Evolutionary conservation across 108 stramenopile genomes (phyloP), one percentile per base, ranked within the genome.

Genomic region (Hondaea fermentalgiana): DNA sequence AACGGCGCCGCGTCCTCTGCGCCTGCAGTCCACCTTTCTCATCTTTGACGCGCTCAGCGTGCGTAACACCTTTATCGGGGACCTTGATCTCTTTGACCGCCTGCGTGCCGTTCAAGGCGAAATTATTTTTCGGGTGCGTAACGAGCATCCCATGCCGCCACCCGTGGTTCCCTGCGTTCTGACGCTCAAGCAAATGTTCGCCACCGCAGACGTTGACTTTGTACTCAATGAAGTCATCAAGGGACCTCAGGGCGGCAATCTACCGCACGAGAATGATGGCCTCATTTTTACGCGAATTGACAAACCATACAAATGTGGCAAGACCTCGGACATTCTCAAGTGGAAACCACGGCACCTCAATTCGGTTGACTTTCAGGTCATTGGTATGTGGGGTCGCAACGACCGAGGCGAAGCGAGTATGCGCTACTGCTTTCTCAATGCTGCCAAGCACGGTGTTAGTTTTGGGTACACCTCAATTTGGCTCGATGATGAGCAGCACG

Each of bases 321-420:
- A 47, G 12, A 53, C 49, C 12, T 6, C 12, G 25, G 76, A 47
- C 25, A 83, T 83, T 35, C 76, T 83, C 76, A 83, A 83, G 51
- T 83, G 76, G 76, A 83, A 83, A 4, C 76, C 76, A 16, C 45
- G 76, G 51, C 76, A 83, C 51, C 76, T 83, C 10, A 83, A 83
- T 45, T 83, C 76, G 45, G 23, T 83, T 19, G 76, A 83, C 51
- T 83, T 83, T 53, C 3, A 83, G 23, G 51, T 83, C 28, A 53
- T 53, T 8, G 76, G 1, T 12, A 83, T 47, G 51, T 83, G 76
- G 76, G 76, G 49, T 6, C 45, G 6, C 25, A 53, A 28, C 23
- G 49, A 47, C 45, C 45, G 76, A 8, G 76, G 76, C 51, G 76
- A 83, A 6, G 14, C 45, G 8, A 45, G 49, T 16, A 45, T 10